Percentiles rank a stretch among this genome's conserved stretches.
Conservation (phyloP, 192 early-diverging fungal species). For the Podila epicladia region DNA sequence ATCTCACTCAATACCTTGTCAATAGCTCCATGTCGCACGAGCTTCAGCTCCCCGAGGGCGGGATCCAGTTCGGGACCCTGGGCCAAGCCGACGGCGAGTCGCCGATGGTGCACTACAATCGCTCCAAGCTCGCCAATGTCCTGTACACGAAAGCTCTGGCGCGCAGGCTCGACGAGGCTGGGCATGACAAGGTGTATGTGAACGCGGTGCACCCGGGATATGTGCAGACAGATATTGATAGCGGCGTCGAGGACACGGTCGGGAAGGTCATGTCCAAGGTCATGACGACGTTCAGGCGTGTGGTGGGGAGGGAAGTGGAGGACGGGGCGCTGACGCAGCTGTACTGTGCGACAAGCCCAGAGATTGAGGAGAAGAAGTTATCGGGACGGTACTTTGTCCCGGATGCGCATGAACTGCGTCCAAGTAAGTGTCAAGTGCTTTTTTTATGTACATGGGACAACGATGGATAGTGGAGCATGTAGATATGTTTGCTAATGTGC, state of each 20-base stretch:
- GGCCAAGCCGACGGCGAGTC: constrained; percentile 42
- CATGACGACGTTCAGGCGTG: neutral
- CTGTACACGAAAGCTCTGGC: constrained; percentile 61
- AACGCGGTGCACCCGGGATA: constrained; percentile 63
- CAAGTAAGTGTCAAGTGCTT: constrained; percentile 1
- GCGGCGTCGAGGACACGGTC: neutral
- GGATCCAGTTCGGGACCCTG: constrained; percentile 56
- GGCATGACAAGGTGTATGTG: constrained; percentile 43
- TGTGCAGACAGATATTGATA: constrained; percentile 19
- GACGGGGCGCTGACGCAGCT: constrained; percentile 59
- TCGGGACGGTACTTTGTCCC: constrained; percentile 50
- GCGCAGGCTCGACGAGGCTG: constrained; percentile 25
- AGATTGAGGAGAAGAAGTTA: constrained; percentile 57
- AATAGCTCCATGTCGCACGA: constrained; percentile 46
- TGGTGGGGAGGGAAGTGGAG: constrained; percentile 26
- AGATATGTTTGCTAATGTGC: neutral
- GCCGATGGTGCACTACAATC: constrained; percentile 50
- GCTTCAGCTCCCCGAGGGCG: constrained; percentile 23
- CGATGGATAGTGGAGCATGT: neutral
- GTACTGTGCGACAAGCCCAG: constrained; percentile 61
- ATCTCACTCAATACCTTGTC: too few species aligned
- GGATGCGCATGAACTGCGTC: constrained; percentile 40
- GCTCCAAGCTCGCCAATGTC: constrained; percentile 66
- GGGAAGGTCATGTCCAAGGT: constrained; percentile 8
- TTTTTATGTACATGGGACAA: neutral